Evolutionary conservation across 2,329 filamentous ascomycete species (phyloP).

Genomic region (Monosporascus sp.): DNA sequence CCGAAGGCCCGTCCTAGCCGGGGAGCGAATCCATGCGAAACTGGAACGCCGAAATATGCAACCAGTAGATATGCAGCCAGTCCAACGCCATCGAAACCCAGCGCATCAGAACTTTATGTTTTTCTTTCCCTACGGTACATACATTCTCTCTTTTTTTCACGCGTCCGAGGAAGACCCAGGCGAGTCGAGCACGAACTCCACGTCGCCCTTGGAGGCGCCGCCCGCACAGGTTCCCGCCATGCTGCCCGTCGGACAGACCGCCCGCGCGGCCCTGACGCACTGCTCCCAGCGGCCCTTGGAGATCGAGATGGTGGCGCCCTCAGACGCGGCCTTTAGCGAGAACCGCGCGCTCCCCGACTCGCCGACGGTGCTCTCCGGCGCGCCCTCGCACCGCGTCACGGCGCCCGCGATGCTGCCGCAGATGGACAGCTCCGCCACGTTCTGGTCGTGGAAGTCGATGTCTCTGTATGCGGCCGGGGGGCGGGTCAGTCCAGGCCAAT

Average conservation of each 20-base stretch:
- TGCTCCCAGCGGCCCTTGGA: slow-evolving; percentile 48
- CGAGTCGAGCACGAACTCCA: slow-evolving; percentile 35
- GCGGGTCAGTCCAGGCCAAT: slow-evolving; percentile 3
- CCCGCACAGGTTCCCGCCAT: slow-evolving; percentile 42
- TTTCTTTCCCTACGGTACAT: not conserved
- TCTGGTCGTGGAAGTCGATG: slow-evolving; percentile 44
- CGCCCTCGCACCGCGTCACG: slow-evolving; percentile 40
- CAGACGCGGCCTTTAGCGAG: slow-evolving; percentile 34
- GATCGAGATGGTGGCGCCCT: slow-evolving; percentile 46
- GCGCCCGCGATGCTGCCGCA: slow-evolving; percentile 47
- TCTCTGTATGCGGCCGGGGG: slow-evolving; percentile 20
- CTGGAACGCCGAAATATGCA: too few species aligned
- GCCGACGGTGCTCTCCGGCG: slow-evolving; percentile 39
- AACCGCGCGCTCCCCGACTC: slow-evolving; percentile 44
- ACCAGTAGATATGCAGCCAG: too few species aligned
- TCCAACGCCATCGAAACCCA: too few species aligned
- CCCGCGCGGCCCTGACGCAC: slow-evolving; percentile 48
- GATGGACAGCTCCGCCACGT: slow-evolving; percentile 42
- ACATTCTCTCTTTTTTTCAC: not conserved
- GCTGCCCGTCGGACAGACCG: slow-evolving; percentile 45
- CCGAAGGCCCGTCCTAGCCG: too few species aligned
- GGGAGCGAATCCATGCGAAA: too few species aligned
- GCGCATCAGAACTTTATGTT: not conserved
- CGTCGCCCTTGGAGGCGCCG: slow-evolving; percentile 41
- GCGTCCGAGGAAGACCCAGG: slow-evolving; percentile 9